Percentiles rank a stretch among this genome's conserved stretches.
These are phyloP conservation scores for Clitopilus passeckerianus DNA, from an alignment of 768 basidiomycete species.

Conservation along the genomic window DNA sequence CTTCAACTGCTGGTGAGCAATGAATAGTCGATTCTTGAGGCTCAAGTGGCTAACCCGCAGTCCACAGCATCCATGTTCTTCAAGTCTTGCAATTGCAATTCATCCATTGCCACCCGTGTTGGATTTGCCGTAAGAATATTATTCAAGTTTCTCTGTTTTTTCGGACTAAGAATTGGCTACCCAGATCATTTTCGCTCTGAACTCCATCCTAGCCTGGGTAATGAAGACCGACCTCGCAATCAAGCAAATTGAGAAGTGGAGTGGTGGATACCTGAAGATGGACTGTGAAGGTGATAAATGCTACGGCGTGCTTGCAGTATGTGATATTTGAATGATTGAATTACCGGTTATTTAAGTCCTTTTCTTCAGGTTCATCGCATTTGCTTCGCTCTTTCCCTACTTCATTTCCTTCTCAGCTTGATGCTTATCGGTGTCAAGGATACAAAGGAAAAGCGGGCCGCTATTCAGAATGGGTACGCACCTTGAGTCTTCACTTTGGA, in stretches of 20 bases:
- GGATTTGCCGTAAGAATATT: constrained; percentile 75
- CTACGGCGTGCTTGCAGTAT: constrained; percentile 91
- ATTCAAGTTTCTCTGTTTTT: not conserved
- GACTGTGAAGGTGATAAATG: constrained; percentile 90
- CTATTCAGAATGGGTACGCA: constrained; percentile 91
- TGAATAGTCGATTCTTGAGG: constrained; percentile 5
- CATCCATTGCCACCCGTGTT: constrained; percentile 94
- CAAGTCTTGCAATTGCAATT: constrained; percentile 99
- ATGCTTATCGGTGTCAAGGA: constrained; percentile 84
- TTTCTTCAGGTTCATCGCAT: constrained; percentile 78
- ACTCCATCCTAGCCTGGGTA: constrained; percentile 94
- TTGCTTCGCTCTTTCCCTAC: constrained; percentile 89
- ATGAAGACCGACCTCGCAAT: constrained; percentile 92
- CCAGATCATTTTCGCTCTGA: constrained; percentile 91
- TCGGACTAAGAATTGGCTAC: not conserved
- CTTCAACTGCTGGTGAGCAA: constrained; percentile 72
- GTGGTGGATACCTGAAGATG: constrained; percentile 98
- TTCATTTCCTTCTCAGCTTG: constrained; percentile 79
- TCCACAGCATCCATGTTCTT: constrained; percentile 86
- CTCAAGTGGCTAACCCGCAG: constrained; percentile 2
- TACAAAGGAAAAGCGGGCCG: constrained; percentile 88
- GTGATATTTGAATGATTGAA: constrained; percentile 19
- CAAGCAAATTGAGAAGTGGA: constrained; percentile 84
- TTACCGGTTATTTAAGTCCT: constrained; percentile 1
- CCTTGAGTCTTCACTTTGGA: not conserved